phyloP scores from a whole-genome alignment of 1,284 basidiomycete genomes.

The Fomitopsis schrenkii region DNA sequence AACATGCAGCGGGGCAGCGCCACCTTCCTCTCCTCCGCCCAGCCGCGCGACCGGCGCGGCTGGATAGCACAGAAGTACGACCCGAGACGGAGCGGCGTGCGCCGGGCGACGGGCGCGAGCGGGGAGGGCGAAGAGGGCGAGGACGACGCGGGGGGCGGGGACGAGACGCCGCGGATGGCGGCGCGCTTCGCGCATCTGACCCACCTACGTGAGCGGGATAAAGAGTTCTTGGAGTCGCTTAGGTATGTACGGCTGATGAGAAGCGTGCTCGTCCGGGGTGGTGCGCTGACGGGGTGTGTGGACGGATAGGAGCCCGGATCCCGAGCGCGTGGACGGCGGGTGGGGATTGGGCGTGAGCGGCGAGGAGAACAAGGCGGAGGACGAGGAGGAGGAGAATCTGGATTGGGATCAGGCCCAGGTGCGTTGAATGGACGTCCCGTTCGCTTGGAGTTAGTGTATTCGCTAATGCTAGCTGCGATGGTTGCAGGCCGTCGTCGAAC shows the following conservation, averaged over 20 bases:
- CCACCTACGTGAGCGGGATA: constrained; percentile 36
- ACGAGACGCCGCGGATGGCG: constrained; percentile 49
- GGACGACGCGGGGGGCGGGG: constrained; percentile 32
- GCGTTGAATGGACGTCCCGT: constrained; percentile 6
- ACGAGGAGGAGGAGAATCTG: constrained; percentile 31
- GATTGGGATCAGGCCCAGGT: constrained; percentile 70
- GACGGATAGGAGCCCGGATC: constrained; percentile 43
- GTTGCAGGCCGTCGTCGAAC: constrained; percentile 51
- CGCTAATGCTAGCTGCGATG: neutral
- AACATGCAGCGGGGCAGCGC: constrained; percentile 35
- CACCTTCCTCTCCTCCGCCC: constrained; percentile 65
- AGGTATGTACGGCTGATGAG: constrained; percentile 33
- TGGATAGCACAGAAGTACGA: constrained; percentile 56
- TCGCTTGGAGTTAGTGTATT: neutral
- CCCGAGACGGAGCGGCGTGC: constrained; percentile 1
- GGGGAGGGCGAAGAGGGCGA: constrained; percentile 13
- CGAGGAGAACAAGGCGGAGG: constrained; percentile 35
- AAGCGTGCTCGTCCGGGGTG: no score
- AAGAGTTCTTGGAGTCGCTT: constrained; percentile 56
- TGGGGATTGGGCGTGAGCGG: constrained; percentile 63
- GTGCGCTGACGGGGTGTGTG: neutral
- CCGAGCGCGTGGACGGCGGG: constrained; percentile 46
- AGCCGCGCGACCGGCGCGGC: constrained; percentile 72
- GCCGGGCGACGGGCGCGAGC: neutral
- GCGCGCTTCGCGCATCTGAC: constrained; percentile 20